Evolutionary conservation across 352 stramenopile species (phyloP).

Genomic region (Globisporangium parvum): DNA sequence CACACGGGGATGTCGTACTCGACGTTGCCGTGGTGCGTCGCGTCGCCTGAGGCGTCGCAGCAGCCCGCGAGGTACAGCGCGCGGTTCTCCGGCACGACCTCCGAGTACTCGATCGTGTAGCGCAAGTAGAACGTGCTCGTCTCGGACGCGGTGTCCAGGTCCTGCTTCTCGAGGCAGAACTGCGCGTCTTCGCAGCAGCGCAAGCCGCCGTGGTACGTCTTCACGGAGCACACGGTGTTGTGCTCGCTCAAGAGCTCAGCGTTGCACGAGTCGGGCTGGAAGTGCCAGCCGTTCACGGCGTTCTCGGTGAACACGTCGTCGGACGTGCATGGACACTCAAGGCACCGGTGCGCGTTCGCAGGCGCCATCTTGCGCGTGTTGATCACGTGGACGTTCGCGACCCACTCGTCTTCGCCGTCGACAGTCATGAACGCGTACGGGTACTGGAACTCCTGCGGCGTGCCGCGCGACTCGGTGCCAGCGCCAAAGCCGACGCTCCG

Average conservation of each 20-base stretch:
- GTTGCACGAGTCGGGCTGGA: slow-evolving; percentile 44
- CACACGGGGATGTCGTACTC: slow-evolving; percentile 76
- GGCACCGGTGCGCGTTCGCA: slow-evolving; percentile 44
- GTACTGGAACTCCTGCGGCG: slow-evolving; percentile 72
- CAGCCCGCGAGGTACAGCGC: slow-evolving; percentile 63
- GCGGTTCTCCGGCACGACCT: slow-evolving; percentile 45
- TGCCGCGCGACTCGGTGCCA: slow-evolving; percentile 71
- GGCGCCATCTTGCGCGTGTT: slow-evolving; percentile 60
- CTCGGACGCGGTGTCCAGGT: slow-evolving; percentile 26
- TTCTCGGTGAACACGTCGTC: slow-evolving; percentile 46
- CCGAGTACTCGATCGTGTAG: slow-evolving; percentile 73
- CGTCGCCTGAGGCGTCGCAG: slow-evolving; percentile 60
- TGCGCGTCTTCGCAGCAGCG: slow-evolving; percentile 70
- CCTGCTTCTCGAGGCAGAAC: slow-evolving; percentile 56
- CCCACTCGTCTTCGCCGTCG: slow-evolving; percentile 69
- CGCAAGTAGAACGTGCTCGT: slow-evolving; percentile 59
- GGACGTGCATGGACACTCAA: slow-evolving; percentile 75
- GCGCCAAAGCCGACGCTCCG: slow-evolving; percentile 74
- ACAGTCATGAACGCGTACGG: slow-evolving; percentile 80
- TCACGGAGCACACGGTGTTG: slow-evolving; percentile 56
- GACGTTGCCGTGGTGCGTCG: slow-evolving; percentile 59
- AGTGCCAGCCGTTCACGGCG: slow-evolving; percentile 47
- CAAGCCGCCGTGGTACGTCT: slow-evolving; percentile 64
- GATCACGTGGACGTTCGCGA: slow-evolving; percentile 80
- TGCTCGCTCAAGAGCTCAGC: slow-evolving; percentile 56